Evolutionary conservation across 2,329 filamentous ascomycete genomes (phyloP).

Genomic region (Aspergillus unguis): DNA sequence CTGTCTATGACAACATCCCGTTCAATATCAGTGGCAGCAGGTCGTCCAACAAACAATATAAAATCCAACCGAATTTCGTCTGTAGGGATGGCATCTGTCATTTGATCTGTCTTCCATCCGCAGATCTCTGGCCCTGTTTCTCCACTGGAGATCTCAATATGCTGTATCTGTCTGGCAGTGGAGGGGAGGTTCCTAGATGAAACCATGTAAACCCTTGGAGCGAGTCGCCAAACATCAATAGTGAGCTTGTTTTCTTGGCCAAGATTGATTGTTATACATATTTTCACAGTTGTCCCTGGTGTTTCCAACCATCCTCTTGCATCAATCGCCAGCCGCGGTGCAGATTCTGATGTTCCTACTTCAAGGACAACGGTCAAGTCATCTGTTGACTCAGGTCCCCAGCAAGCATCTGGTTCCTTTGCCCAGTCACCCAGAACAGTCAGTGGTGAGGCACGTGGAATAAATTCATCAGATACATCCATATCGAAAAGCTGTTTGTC

Average conservation of each 20-base stretch:
- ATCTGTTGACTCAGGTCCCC: slow-evolving; percentile 2
- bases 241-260: background rate
- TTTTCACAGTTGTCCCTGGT: background rate
- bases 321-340: background rate
- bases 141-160: slow-evolving; percentile 5
- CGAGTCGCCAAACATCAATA: slow-evolving; percentile 1
- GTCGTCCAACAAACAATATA: slow-evolving; percentile 7
- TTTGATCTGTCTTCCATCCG: slow-evolving; percentile 5
- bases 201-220: background rate
- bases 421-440: slow-evolving; percentile 3
- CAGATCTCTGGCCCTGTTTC: slow-evolving; percentile 1
- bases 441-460: background rate
- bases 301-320: slow-evolving; percentile 3
- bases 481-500: slow-evolving; percentile 1
- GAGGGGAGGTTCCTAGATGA: slow-evolving; percentile 1
- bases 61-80: slow-evolving; percentile 9
- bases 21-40: slow-evolving; percentile 3
- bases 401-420: slow-evolving; percentile 7
- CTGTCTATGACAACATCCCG: slow-evolving; percentile 6
- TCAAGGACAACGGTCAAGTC: slow-evolving; percentile 3
- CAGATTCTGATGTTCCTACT: slow-evolving; percentile 5
- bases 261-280: background rate
- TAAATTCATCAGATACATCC: background rate
- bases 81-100: background rate
- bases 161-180: slow-evolving; percentile 4